phyloP scores from a whole-genome alignment of 176 grass and related monocot species.

The Carex littledalei region DNA sequence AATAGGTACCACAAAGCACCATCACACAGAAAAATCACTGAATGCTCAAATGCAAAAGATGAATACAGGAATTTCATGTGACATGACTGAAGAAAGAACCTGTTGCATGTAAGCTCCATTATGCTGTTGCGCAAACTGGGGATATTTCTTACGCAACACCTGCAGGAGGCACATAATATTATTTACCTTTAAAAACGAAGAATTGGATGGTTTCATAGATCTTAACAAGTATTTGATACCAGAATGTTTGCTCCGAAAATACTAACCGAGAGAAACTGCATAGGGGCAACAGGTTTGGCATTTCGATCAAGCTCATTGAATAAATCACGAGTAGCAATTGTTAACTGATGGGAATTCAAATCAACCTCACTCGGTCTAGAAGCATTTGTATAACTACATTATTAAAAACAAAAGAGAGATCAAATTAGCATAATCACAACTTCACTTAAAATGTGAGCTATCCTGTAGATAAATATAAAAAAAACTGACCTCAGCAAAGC shows the following conservation, averaged over 20 bases:
- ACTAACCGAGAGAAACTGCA: conserved; percentile 84
- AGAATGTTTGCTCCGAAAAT: conserved; percentile 21
- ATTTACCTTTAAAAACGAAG: not conserved
- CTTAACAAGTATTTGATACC: not conserved
- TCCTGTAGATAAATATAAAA: not conserved
- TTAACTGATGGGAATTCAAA: conserved; percentile 83
- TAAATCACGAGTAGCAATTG: conserved; percentile 85
- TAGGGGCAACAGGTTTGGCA: conserved; percentile 70
- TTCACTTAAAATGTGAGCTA: conserved; percentile 6
- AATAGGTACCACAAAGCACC: conserved; percentile 9
- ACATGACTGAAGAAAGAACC: conserved; percentile 40
- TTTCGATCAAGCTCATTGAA: conserved; percentile 91
- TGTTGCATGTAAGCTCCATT: conserved; percentile 99
- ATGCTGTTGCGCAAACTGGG: conserved; percentile 94
- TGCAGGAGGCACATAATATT: conserved; percentile 14
- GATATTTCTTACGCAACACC: conserved; percentile 93
- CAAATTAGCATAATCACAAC: conserved; percentile 10
- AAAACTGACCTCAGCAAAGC: conserved; percentile 62
- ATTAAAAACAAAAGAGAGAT: conserved; percentile 25
- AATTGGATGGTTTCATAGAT: conserved; percentile 1
- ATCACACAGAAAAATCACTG: not conserved
- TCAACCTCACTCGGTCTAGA: conserved; percentile 72
- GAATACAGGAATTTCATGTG: conserved; percentile 12
- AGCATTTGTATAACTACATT: conserved; percentile 72
- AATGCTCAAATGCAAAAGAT: conserved; percentile 25